These are phyloP conservation scores for Cenchrus fungigraminus DNA, from an alignment of 176 grass and related monocot genomes.

Conservation along the genomic window DNA sequence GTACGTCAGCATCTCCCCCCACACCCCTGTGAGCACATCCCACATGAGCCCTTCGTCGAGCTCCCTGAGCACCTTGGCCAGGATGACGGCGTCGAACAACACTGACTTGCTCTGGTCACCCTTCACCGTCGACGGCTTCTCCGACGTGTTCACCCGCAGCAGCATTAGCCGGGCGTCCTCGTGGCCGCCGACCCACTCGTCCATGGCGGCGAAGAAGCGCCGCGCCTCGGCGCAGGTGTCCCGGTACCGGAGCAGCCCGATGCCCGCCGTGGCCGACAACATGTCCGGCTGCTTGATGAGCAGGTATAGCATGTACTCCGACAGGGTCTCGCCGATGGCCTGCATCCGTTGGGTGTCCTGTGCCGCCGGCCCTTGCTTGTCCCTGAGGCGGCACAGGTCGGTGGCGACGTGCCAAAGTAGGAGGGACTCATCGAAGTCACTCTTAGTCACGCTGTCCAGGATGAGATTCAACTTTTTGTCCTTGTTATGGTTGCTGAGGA, in stretches of 20 bases:
- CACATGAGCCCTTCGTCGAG: not conserved
- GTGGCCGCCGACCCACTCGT: not conserved
- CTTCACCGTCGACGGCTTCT: slow-evolving; percentile 33
- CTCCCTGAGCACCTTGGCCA: slow-evolving; percentile 23
- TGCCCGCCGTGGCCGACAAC: slow-evolving; percentile 43
- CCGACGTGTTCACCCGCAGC: slow-evolving; percentile 5
- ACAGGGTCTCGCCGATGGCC: not conserved
- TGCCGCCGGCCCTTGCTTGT: rapidly evolving
- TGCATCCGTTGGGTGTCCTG: too few species aligned
- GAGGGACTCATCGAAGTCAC: slow-evolving; percentile 40
- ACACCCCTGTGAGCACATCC: slow-evolving; percentile 17
- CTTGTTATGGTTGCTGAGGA: too few species aligned
- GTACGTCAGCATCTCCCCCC: slow-evolving; percentile 50
- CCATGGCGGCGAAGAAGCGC: slow-evolving; percentile 11
- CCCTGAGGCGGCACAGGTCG: not conserved
- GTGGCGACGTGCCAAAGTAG: slow-evolving; percentile 56
- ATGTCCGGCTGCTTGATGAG: slow-evolving; percentile 53
- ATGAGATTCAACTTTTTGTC: not conserved
- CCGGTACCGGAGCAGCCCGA: slow-evolving; percentile 47
- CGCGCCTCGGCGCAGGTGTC: slow-evolving; percentile 53
- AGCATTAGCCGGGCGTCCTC: not conserved
- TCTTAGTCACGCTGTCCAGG: not conserved
- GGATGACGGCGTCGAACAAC: slow-evolving; percentile 51
- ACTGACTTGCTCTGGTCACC: slow-evolving; percentile 48
- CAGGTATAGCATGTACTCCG: slow-evolving; percentile 64